phyloP scores from a whole-genome alignment of 192 early-diverging fungal species.

The Podila minutissima region DNA sequence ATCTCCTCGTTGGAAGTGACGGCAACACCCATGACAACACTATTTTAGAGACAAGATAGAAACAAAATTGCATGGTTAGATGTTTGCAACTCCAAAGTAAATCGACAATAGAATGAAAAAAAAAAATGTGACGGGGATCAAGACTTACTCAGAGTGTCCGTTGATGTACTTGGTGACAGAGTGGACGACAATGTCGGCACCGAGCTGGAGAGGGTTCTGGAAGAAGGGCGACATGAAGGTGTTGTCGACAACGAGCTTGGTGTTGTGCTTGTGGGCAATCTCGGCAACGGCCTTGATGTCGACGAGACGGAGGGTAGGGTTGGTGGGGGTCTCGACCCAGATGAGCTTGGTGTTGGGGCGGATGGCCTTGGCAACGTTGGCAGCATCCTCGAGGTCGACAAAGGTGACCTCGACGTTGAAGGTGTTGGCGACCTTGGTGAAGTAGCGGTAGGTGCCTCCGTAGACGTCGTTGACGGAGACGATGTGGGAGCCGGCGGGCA shows the following conservation, averaged over 20 bases:
- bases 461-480: constrained; percentile 92
- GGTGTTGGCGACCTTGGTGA: constrained; percentile 81
- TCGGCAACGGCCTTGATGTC: constrained; percentile 79
- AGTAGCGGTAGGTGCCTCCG: constrained; percentile 90
- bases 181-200: constrained; percentile 98
- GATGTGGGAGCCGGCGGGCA: constrained; percentile 77
- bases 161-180: constrained; percentile 99
- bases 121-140: background rate
- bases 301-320: constrained; percentile 85
- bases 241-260: constrained; percentile 84
- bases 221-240: constrained; percentile 91
- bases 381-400: constrained; percentile 77
- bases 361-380: constrained; percentile 69
- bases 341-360: constrained; percentile 82
- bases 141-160: constrained; percentile 87
- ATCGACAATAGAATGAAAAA: too few species aligned
- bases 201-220: constrained; percentile 89
- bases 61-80: background rate
- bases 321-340: constrained; percentile 91
- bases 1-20: constrained; percentile 81
- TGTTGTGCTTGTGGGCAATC: constrained; percentile 69
- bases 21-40: constrained; percentile 95
- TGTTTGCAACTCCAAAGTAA: background rate
- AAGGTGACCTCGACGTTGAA: constrained; percentile 78
- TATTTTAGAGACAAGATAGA: background rate